Percentiles rank a stretch among this genome's conserved stretches.
phyloP scores from a whole-genome alignment of 1,284 basidiomycete species.

The Amylostereum areolatum region DNA sequence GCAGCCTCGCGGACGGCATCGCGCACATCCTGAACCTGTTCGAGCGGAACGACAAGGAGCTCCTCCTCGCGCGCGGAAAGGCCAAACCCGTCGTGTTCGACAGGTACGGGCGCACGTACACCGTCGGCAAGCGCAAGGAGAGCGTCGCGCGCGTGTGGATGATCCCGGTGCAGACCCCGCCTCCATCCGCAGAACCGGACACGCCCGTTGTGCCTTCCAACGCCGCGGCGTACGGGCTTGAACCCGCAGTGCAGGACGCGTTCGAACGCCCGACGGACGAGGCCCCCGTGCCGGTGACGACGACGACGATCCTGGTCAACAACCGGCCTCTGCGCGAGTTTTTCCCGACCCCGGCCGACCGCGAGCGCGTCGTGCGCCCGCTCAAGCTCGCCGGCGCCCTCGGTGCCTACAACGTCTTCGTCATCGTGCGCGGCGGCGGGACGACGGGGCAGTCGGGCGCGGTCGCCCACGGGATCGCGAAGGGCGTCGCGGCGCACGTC shows the following conservation, averaged over 20 bases:
- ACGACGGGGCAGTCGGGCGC: conserved; percentile 90
- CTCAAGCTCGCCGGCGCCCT: conserved; percentile 82
- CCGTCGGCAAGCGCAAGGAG: conserved; percentile 81
- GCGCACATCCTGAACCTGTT: conserved; percentile 55
- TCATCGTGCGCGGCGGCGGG: conserved; percentile 85
- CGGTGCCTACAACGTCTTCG: conserved; percentile 91
- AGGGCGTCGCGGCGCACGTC: conserved; percentile 71
- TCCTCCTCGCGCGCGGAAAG: conserved; percentile 45
- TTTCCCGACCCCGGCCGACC: conserved; percentile 74
- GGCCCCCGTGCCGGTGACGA: conserved; percentile 16
- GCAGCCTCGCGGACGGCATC: conserved; percentile 52
- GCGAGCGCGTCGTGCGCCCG: conserved; percentile 79
- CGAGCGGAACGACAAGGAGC: conserved; percentile 55
- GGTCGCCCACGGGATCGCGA: conserved; percentile 77
- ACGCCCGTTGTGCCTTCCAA: conserved; percentile 7
- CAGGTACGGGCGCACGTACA: conserved; percentile 74
- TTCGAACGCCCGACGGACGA: conserved; percentile 7
- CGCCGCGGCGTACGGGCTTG: conserved; percentile 11
- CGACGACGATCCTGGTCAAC: conserved; percentile 69
- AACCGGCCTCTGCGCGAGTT: conserved; percentile 73
- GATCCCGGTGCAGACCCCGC: conserved; percentile 57
- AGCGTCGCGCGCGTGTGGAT: conserved; percentile 91
- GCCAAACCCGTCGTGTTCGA: conserved; percentile 61
- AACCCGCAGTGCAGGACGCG: conserved; percentile 5
- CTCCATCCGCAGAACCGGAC: neutral